Evolutionary conservation across 2,329 filamentous ascomycete genomes (phyloP), one percentile per base, ranked within the genome.

Genomic region (Calonectria naviculata): DNA sequence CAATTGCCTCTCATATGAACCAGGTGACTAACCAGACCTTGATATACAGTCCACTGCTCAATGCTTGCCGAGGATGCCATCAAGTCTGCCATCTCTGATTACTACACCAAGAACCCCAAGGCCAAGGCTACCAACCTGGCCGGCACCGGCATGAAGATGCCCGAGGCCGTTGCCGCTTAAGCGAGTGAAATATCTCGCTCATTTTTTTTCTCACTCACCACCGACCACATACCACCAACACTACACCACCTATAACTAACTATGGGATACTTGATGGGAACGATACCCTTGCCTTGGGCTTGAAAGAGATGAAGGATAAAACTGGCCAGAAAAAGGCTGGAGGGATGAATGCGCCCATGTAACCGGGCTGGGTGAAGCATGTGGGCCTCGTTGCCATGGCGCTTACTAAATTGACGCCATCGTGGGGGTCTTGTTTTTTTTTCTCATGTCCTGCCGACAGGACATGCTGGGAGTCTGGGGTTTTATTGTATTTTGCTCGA

Each of bases 41-140:
- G 3, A 64, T n/a, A 41, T 49, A 52, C 76, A 95, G 93, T 97
- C 52, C 94, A 97, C 85, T 97, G 94, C 88, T 96, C 93, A 65
- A 97, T 97, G 93, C 90, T 97, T 75, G 94, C 94, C 28, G 94
- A 97, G 84, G 94, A 97, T 81, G 94, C 94, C 74, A 97, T 97
- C 88, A 96, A 97, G 85, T 94, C 93, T 56, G 94, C 94, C 78
- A 97, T 97, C 80, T 93, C 91, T 70, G 95, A 97, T 83, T 97
- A 97, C 87, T 94, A 97, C 86, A 94, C 91, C 82, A 97, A 96
- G 89, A 97, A 97, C 86, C 94, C 94, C 70, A 91, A 93, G 73
- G 91, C 80, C 60, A 90, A 90, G 79, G 81, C 88, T 68, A 97
- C 95, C 44, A 91, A 95, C 81, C 89, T 98, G 13, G 92, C 93